Percentiles rank a stretch among this genome's conserved stretches.
phyloP scores from a whole-genome alignment of 306 rosid species.

The Castanea mollissima region DNA sequence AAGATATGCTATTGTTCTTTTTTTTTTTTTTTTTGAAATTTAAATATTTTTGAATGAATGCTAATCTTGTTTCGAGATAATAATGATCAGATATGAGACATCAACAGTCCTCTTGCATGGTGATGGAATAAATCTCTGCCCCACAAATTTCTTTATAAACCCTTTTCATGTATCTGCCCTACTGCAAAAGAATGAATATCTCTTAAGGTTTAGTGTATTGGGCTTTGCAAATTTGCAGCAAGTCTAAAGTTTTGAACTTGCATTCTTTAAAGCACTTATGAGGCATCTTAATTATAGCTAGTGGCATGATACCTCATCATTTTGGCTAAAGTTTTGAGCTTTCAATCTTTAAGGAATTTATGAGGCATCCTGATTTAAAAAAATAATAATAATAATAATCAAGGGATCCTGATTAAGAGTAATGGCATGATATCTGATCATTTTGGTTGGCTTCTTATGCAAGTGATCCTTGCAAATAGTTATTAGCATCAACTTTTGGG shows the following conservation, averaged over 20 bases:
- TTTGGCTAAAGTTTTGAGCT: background rate
- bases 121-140: background rate
- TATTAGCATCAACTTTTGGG: background rate
- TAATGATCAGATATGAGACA: background rate
- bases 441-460: constrained; percentile 3
- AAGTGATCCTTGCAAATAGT: background rate
- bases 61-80: background rate
- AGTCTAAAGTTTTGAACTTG: background rate
- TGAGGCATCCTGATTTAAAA: too few relatives aligned
- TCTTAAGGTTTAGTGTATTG: background rate
- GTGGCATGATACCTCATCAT: background rate
- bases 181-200: background rate
- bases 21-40: background rate
- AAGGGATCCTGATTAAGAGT: background rate
- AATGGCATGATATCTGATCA: background rate
- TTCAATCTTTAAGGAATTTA: too few relatives aligned
- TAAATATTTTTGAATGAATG: background rate
- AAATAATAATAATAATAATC: too few relatives aligned
- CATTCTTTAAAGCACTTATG: background rate
- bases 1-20: background rate
- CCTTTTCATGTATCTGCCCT: background rate
- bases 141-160: background rate
- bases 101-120: background rate
- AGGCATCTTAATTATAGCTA: background rate
- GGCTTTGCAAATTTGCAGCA: background rate